Evolutionary conservation across 78 protist genomes (phyloP), one percentile per base, ranked within the genome.

Genomic region (Ministeria vibrans): DNA sequence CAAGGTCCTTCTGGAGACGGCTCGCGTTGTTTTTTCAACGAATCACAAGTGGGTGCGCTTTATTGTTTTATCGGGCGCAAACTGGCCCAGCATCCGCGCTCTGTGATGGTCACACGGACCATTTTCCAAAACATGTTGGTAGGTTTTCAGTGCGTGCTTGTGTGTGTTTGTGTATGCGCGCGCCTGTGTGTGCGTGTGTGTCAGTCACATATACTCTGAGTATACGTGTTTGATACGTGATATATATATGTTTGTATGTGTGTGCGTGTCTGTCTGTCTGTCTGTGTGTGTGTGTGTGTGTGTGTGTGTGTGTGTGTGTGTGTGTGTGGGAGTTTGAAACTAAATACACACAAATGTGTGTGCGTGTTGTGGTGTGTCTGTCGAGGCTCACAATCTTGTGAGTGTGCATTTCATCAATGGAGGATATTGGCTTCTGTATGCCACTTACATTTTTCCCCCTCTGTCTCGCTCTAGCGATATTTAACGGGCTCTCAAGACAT

Each of bases 301-400:
- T 72, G 13, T 15, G 44, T 22, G 45, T 72, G 77, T 22, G 44
- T 44, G 62, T 72, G 77, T 72, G 77, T 72, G 77, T 72, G 77
- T 22, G 45, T 30, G 77, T 72, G 44, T 22, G 44, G 30, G 77
- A 22, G 77, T 72, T 6, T 72, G 44, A 36, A 9, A 72, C 38
- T 36, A 9, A 72, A 30, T 69, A 32, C 20, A 69, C 20, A 69
- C 73, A 69, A 32, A 13, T 18, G 36, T 22, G 27, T 69, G 36
- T 30, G 27, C 73, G 36, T 32, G 73, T n/a, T n/a, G n/a, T n/a
- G n/a, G n/a, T n/a, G n/a, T n/a, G n/a, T n/a, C n/a, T n/a, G n/a
- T n/a, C n/a, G n/a, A n/a, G n/a, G n/a, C n/a, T n/a, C n/a, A n/a
- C n/a, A n/a, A n/a, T n/a, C n/a, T n/a, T n/a, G n/a, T n/a, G n/a